Conservation (phyloP, 2,329 filamentous ascomycete species). For the Simplicillium aogashimaense region DNA sequence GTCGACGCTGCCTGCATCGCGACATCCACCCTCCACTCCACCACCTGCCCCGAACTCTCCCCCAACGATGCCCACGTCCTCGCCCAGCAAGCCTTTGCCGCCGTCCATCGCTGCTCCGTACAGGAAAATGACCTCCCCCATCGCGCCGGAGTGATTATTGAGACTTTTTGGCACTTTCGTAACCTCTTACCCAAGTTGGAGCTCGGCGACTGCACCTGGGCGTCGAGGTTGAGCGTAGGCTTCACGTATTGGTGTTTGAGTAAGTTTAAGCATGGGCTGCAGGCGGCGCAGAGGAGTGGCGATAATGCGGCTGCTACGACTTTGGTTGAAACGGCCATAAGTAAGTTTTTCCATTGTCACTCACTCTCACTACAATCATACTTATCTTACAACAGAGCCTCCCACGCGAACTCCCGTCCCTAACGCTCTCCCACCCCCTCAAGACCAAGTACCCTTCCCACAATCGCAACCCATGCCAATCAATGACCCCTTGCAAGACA, state of each 20-base stretch:
- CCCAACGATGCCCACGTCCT: constrained; percentile 18
- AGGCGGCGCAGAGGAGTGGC: constrained; percentile 22
- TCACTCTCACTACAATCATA: too few species aligned
- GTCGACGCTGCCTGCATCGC: constrained; percentile 35
- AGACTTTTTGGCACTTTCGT: constrained; percentile 35
- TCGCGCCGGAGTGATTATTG: constrained; percentile 34
- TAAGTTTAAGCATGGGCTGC: constrained; percentile 32
- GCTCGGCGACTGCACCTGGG: constrained; percentile 28
- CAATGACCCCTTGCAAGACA: constrained; percentile 28
- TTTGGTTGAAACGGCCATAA: constrained; percentile 18
- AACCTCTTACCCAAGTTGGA: constrained; percentile 26
- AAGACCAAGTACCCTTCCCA: constrained; percentile 4
- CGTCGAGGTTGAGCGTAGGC: constrained; percentile 36
- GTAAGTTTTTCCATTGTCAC: constrained; percentile 12
- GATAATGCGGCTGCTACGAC: constrained; percentile 14
- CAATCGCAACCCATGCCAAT: constrained; percentile 11
- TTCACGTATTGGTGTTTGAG: constrained; percentile 40
- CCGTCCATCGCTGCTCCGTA: constrained; percentile 32
- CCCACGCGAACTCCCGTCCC: not conserved
- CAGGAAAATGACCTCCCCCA: constrained; percentile 38
- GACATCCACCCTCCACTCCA: constrained; percentile 34
- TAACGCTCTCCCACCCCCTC: not conserved
- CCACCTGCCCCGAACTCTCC: constrained; percentile 22
- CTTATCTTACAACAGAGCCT: too few species aligned
- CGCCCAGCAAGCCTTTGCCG: constrained; percentile 20